A percentile compares a stretch with the other conserved stretches of the same genome.
Evolutionary conservation across 139 green algal species (phyloP).

Genomic region (Coelastrella sp.): DNA sequence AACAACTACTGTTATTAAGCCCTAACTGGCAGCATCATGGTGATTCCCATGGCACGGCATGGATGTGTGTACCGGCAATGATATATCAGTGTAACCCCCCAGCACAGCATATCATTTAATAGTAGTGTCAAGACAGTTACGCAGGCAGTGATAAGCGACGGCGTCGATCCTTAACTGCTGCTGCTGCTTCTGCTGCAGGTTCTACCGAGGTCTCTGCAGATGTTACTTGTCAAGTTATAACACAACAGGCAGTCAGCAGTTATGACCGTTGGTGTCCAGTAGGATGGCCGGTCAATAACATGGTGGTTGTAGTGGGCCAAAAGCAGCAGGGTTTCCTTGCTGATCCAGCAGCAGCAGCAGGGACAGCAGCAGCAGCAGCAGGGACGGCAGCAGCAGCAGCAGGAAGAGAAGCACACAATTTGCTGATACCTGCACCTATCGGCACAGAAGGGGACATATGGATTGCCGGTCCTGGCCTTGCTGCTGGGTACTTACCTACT

Average conservation of each 20-base stretch:
- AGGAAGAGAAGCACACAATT: neutral
- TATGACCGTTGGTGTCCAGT: slow-evolving; percentile 18
- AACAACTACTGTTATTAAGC: no score
- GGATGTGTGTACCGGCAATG: no score
- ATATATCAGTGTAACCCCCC: no score
- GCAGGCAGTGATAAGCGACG: neutral
- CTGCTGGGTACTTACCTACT: slow-evolving; percentile 56
- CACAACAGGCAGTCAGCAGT: neutral
- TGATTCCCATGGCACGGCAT: no score
- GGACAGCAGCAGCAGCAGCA: neutral
- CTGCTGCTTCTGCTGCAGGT: slow-evolving; percentile 15
- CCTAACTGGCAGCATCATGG: no score
- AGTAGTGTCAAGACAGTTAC: neutral
- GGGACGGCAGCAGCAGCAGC: neutral
- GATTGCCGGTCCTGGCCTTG: slow-evolving; percentile 57
- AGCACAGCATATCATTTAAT: no score
- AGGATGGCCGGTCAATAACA: slow-evolving; percentile 40
- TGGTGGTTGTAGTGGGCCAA: slow-evolving; percentile 18
- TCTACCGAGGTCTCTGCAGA: slow-evolving; percentile 70
- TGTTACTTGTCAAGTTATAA: slow-evolving; percentile 41
- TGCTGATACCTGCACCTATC: neutral
- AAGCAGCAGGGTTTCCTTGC: neutral
- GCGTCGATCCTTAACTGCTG: no score
- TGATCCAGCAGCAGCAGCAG: slow-evolving; percentile 12
- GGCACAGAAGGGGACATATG: slow-evolving; percentile 61